Conservation (phyloP, 805 yeast species). For the Metschnikowia lunata region DNA sequence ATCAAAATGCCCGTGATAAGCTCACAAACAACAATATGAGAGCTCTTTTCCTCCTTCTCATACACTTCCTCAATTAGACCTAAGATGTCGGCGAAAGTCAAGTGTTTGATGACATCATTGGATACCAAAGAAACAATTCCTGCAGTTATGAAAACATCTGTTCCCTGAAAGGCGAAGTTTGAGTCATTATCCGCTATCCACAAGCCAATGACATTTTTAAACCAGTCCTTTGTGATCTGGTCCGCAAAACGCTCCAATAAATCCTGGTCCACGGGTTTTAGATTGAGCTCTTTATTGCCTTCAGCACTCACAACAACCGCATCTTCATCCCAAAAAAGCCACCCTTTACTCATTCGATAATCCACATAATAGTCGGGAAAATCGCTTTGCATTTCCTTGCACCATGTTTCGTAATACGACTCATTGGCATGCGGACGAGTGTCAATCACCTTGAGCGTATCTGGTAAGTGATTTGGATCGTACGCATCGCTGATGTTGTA, state of each 20-base stretch:
- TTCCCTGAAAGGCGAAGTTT: conserved; percentile 60
- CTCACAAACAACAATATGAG: conserved; percentile 74
- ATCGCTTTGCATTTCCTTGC: conserved; percentile 47
- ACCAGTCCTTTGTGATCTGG: conserved; percentile 52
- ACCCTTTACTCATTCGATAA: conserved; percentile 53
- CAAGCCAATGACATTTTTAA: conserved; percentile 45
- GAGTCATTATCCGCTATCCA: conserved; percentile 67
- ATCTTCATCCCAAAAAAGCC: conserved; percentile 69
- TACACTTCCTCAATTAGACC: conserved; percentile 48
- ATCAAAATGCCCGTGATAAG: conserved; percentile 59
- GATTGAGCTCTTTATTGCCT: conserved; percentile 21
- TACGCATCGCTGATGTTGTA: conserved; percentile 45
- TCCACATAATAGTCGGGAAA: conserved; percentile 55
- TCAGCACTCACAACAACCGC: conserved; percentile 44
- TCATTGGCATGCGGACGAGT: conserved; percentile 33
- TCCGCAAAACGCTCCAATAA: conserved; percentile 43
- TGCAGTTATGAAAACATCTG: conserved; percentile 55
- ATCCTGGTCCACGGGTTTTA: conserved; percentile 40
- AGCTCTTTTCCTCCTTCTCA: conserved; percentile 62
- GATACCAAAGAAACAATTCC: conserved; percentile 47
- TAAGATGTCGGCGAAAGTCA: conserved; percentile 51
- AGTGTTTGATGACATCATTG: conserved; percentile 36
- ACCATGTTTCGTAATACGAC: conserved; percentile 41
- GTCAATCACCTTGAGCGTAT: conserved; percentile 39
- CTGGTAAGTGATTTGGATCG: conserved; percentile 31